A percentile compares a stretch with the other conserved stretches of the same genome.
These are phyloP conservation scores for Golovinomyces cichoracearum DNA, from an alignment of 2,329 filamentous ascomycete species.

Conservation along the genomic window DNA sequence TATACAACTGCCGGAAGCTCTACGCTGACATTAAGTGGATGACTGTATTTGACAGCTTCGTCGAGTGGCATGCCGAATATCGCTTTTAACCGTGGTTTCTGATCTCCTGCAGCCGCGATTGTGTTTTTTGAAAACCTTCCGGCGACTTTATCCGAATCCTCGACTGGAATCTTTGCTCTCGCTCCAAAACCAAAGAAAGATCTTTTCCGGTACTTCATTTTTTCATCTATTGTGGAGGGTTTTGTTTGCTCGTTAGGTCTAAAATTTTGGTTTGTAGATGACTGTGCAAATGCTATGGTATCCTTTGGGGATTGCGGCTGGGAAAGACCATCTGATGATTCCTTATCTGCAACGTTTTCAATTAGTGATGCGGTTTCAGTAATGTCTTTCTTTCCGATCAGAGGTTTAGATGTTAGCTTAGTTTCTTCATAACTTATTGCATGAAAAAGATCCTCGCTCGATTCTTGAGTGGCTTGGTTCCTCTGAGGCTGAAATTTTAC, in stretches of 20 bases:
- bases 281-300: conserved; percentile 3
- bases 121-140: conserved; percentile 21
- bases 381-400: conserved; percentile 12
- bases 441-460: conserved; percentile 17
- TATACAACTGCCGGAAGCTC: conserved; percentile 81
- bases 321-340: conserved; percentile 7
- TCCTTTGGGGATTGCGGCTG: conserved; percentile 9
- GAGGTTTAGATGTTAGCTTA: conserved; percentile 15
- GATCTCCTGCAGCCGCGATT: conserved; percentile 19
- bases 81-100: conserved; percentile 31
- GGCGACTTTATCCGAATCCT: conserved; percentile 30
- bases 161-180: conserved; percentile 31
- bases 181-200: conserved; percentile 46
- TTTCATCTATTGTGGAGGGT: conserved; percentile 34
- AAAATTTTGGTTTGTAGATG: conserved; percentile 15
- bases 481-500: conserved; percentile 15
- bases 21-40: conserved; percentile 44
- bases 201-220: conserved; percentile 50
- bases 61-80: conserved; percentile 67
- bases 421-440: conserved; percentile 17
- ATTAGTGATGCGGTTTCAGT: conserved; percentile 10
- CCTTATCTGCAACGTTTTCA: not conserved
- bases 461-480: conserved; percentile 15
- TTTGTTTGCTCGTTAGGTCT: no score
- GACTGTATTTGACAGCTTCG: conserved; percentile 63